Conservation (phyloP, 1,284 basidiomycete species). For the Tranzscheliella williamsii region DNA sequence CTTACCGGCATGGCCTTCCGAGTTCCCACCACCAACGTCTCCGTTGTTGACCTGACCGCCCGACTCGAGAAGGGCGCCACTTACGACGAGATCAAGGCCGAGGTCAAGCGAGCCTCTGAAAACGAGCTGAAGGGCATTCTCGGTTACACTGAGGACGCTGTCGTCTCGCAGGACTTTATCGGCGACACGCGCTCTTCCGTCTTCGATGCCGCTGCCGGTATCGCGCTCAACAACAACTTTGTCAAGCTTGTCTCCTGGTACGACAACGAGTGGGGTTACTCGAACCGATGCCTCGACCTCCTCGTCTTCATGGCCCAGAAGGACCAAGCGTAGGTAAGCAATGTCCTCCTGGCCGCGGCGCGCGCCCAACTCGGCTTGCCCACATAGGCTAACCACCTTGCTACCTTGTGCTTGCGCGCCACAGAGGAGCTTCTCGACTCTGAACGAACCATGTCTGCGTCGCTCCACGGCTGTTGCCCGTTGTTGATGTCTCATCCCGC, state of each 20-base stretch:
- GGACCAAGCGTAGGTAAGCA: conserved; percentile 55
- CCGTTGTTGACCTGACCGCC: conserved; percentile 95
- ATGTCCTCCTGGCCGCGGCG: no score
- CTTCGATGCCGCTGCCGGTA: conserved; percentile 85
- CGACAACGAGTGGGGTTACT: conserved; percentile 92
- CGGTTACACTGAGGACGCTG: conserved; percentile 90
- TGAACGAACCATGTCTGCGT: no score
- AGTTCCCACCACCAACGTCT: conserved; percentile 94
- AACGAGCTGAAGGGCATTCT: conserved; percentile 76
- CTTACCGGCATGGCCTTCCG: conserved; percentile 93
- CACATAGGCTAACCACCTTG: no score
- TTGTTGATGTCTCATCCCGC: no score
- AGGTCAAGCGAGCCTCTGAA: conserved; percentile 80
- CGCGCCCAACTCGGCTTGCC: no score
- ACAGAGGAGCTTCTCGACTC: conserved; percentile 8
- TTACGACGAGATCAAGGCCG: conserved; percentile 79
- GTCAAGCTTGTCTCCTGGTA: conserved; percentile 91
- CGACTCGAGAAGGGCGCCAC: conserved; percentile 79
- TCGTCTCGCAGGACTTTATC: conserved; percentile 72
- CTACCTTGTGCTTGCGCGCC: not conserved
- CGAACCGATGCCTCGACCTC: conserved; percentile 88
- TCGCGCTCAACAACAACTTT: conserved; percentile 88
- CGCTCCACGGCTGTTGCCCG: no score
- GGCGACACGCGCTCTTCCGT: conserved; percentile 71
- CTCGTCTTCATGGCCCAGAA: conserved; percentile 77